Base-by-base conservation (phyloP, 768 basidiomycete genomes). In the Sistotremastrum suecicum region DNA sequence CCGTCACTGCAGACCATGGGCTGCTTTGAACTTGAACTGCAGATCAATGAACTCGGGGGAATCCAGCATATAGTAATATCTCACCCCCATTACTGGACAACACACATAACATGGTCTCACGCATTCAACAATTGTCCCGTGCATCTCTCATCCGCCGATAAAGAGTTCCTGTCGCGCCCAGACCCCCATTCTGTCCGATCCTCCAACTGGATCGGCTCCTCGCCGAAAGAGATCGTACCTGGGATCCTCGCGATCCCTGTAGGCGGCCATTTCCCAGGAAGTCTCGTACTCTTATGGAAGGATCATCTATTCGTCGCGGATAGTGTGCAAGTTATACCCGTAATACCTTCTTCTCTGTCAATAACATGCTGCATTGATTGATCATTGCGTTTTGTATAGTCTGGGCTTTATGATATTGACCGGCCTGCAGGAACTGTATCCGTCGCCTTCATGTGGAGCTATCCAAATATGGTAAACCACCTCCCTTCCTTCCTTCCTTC, bases 21-120 rank as follows among this genome's bases (percentile, higher is more conserved):
- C 20, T 20, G 20, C 20, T 1, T 20, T 20, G 20, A 20, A 20
- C 20, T 20, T 20, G 20, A 20, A 20, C 7, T n/a, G 12, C 20
- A 47, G 46, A 47, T 50, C 39, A 29, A 48, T 1, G 47, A 31
- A 30, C 34, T 50, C 10, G 49, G 49, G n/a, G 49, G 49, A 2
- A 42, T 50, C n/a, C 11, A 37, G 4, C 39, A 38, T 11, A 50
- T 50, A 32, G 40, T 50, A n/a, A 50, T 50, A 11, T 50, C 49
- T 7, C 49, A 50, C 32, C 49, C 49, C 30, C 49, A 50, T 36
- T 50, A 47, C 41, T 50, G 47, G 37, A 48, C 49, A 7, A 50
- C 49, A 8, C 33, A 39, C 32, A 40, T 33, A 28, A 46, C 40
- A 3, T 50, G 49, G 49, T 47, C 49, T 4, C 30, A 38, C 10